These are phyloP conservation scores for Paramecium sexaurelia DNA, from an alignment of 73 alveolate genomes.

Conservation along the genomic window DNA sequence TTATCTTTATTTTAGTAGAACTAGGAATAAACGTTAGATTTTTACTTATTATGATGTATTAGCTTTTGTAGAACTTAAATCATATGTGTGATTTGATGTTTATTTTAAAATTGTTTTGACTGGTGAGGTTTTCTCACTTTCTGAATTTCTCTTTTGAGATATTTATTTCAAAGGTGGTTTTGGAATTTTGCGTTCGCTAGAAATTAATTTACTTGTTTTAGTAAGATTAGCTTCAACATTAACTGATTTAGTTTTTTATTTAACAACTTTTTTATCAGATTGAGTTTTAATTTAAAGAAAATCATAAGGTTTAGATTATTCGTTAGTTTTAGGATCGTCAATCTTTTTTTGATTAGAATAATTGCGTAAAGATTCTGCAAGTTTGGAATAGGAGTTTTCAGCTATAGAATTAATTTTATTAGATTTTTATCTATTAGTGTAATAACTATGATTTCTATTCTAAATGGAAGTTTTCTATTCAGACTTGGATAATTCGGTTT, in stretches of 20 bases:
- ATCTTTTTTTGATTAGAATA: not conserved
- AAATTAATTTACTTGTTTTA: not conserved
- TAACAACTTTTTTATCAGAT: not conserved
- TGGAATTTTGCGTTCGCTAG: not conserved
- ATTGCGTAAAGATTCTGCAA: conserved; percentile 5
- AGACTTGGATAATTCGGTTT: conserved; percentile 13
- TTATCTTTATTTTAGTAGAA: not conserved
- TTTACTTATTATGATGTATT: not conserved
- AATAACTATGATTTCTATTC: not conserved
- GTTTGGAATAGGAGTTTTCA: not conserved
- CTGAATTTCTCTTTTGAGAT: not conserved
- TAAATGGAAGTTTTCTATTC: not conserved
- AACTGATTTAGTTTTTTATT: not conserved
- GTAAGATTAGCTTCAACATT: not conserved
- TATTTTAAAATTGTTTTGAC: conserved; percentile 4
- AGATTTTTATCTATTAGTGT: not conserved
- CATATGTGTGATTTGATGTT: not conserved
- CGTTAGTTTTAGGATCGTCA: not conserved
- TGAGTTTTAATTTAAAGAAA: not conserved
- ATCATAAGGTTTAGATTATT: not conserved
- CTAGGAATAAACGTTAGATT: not conserved
- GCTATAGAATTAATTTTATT: not conserved
- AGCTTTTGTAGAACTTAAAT: not conserved
- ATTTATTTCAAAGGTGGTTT: not conserved
- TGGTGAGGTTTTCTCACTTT: not conserved